Percentiles rank a stretch among this genome's conserved stretches.
Evolutionary conservation across 176 grass and related monocot species (phyloP).

Genomic region (Chloris gayana): DNA sequence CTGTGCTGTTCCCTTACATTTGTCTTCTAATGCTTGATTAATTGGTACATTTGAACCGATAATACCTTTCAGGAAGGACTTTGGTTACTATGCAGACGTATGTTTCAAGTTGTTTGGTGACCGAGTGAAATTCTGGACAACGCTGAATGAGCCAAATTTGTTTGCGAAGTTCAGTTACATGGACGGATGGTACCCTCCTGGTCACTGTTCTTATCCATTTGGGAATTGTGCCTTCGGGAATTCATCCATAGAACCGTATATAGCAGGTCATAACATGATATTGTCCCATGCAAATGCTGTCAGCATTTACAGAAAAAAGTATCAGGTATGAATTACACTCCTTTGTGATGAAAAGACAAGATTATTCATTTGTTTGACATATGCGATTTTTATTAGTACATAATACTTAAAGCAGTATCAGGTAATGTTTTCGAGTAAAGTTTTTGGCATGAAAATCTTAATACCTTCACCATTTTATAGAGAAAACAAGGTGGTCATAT

Average conservation of each 20-base stretch:
- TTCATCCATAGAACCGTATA: constrained; percentile 70
- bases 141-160: constrained; percentile 61
- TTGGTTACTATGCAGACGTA: constrained; percentile 50
- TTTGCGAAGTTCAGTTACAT: constrained; percentile 25
- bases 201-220: constrained; percentile 53
- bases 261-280: constrained; percentile 70
- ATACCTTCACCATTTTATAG: constrained; percentile 23
- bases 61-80: constrained; percentile 62
- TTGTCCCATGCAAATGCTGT: constrained; percentile 65
- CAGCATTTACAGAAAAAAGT: constrained; percentile 52
- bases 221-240: constrained; percentile 60
- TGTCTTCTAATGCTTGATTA: neutral
- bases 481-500: constrained; percentile 51
- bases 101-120: constrained; percentile 80
- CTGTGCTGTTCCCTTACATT: neutral
- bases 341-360: neutral
- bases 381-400: neutral
- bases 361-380: neutral
- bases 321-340: neutral
- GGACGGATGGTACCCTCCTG: constrained; percentile 45
- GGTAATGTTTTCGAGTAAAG: too few relatives aligned
- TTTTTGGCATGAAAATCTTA: too few relatives aligned
- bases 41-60: neutral
- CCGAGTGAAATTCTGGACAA: constrained; percentile 62
- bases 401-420: neutral